Percentiles rank a stretch among this genome's conserved stretches.
Conservation (phyloP, 129 eudicot genomes). For the Rutidosis leptorrhynchoides region DNA sequence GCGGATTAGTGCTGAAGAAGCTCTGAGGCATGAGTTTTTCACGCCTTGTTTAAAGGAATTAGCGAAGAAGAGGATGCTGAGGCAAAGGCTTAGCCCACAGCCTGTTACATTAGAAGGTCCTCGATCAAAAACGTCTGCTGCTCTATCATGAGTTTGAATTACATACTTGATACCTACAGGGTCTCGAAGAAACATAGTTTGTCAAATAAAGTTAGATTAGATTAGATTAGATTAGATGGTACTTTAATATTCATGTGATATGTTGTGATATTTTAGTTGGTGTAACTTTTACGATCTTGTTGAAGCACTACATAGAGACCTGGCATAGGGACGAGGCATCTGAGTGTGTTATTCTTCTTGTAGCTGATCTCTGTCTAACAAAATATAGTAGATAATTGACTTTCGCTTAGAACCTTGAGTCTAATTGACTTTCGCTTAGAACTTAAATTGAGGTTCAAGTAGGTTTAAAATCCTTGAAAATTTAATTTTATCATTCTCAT, state of each 20-base stretch:
- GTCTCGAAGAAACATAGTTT: neutral
- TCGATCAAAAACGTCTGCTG: constrained; percentile 16
- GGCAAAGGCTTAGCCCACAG: constrained; percentile 44
- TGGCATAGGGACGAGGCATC: constrained; percentile 7
- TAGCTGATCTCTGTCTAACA: neutral
- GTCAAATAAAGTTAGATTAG: too few species aligned
- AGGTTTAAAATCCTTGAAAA: too few species aligned
- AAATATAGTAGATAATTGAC: neutral
- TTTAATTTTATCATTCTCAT: too few species aligned
- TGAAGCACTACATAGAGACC: neutral
- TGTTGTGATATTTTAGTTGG: neutral
- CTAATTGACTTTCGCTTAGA: too few species aligned
- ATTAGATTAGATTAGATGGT: constrained; percentile 9
- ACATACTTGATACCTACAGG: neutral
- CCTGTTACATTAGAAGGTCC: constrained; percentile 28
- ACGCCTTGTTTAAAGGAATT: constrained; percentile 52
- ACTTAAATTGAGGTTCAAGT: too few species aligned
- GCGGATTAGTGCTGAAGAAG: constrained; percentile 87
- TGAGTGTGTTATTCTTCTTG: neutral
- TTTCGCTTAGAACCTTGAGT: too few species aligned
- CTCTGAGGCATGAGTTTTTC: constrained; percentile 78
- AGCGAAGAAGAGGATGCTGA: constrained; percentile 46
- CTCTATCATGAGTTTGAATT: neutral
- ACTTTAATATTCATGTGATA: constrained; percentile 3
- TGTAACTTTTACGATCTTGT: neutral